Evolutionary conservation across 129 eudicot genomes (phyloP).

Genomic region (Solidago caesia): DNA sequence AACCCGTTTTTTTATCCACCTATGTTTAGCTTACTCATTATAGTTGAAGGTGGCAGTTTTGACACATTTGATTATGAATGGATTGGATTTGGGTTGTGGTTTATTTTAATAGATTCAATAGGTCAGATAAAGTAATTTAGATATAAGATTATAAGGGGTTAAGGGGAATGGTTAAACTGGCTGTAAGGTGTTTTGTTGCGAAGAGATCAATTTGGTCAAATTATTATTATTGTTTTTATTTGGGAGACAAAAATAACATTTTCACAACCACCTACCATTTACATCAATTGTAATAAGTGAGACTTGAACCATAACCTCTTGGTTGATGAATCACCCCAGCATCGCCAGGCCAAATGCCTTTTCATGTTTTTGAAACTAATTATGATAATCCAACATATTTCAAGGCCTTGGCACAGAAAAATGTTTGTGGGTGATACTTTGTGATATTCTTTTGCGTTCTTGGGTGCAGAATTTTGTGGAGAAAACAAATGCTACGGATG

Average conservation of each 20-base stretch:
- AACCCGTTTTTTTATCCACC: not conserved
- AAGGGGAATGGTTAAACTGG: too few relatives aligned
- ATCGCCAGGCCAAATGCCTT: too few relatives aligned
- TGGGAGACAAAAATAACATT: too few relatives aligned
- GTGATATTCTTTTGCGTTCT: constrained; percentile 5
- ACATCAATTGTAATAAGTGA: too few relatives aligned
- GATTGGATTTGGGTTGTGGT: not conserved
- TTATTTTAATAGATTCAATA: too few relatives aligned
- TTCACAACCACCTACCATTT: too few relatives aligned
- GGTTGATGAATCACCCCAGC: not conserved
- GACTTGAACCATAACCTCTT: not conserved
- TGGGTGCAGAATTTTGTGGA: constrained; percentile 59
- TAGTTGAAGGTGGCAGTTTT: not conserved
- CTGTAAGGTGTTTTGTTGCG: too few relatives aligned
- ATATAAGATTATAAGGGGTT: too few relatives aligned
- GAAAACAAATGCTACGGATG: constrained; percentile 94
- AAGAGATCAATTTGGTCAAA: not conserved
- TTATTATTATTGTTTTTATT: not conserved
- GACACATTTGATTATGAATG: not conserved
- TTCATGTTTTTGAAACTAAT: not conserved
- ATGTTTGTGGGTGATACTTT: not conserved
- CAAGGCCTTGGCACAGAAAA: not conserved
- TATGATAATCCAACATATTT: not conserved
- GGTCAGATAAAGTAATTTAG: too few relatives aligned
- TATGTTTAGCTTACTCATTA: not conserved